phyloP scores from a whole-genome alignment of 352 stramenopile species.

The Pythium volutum region DNA sequence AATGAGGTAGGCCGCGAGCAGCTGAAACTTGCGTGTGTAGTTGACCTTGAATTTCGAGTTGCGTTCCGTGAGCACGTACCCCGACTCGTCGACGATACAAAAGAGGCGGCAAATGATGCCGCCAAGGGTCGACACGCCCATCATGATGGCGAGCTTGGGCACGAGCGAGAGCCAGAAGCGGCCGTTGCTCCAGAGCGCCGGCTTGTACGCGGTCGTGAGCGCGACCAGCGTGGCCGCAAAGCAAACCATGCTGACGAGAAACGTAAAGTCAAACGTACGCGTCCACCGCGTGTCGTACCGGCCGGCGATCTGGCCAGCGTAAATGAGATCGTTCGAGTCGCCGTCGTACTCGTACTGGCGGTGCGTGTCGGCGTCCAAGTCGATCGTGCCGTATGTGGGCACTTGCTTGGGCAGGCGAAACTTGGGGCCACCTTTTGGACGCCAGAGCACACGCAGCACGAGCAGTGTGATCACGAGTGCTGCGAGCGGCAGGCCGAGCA shows the following conservation, averaged over 20 bases:
- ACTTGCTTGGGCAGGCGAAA: slow-evolving; percentile 78
- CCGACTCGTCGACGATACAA: slow-evolving; percentile 74
- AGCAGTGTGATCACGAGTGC: slow-evolving; percentile 55
- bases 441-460: slow-evolving; percentile 73
- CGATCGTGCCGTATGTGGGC: slow-evolving; percentile 73
- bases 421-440: slow-evolving; percentile 63
- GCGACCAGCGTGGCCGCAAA: slow-evolving; percentile 49
- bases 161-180: slow-evolving; percentile 82
- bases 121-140: slow-evolving; percentile 66
- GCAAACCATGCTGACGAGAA: slow-evolving; percentile 61
- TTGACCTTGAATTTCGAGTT: slow-evolving; percentile 86
- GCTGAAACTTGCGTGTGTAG: slow-evolving; percentile 86
- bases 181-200: slow-evolving; percentile 53
- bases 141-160: slow-evolving; percentile 81
- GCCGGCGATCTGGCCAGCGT: slow-evolving; percentile 71
- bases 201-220: slow-evolving; percentile 61
- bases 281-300: slow-evolving; percentile 84
- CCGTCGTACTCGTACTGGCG: slow-evolving; percentile 71
- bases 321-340: slow-evolving; percentile 81
- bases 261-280: slow-evolving; percentile 81
- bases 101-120: slow-evolving; percentile 78
- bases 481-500: slow-evolving; percentile 60
- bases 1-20: slow-evolving; percentile 82
- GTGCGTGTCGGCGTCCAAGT: slow-evolving; percentile 42
- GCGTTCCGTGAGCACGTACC: slow-evolving; percentile 86